A percentile compares a stretch with the other conserved stretches of the same genome.
Conservation (phyloP, 2,329 filamentous ascomycete genomes). For the Aspergillus udagawae region DNA sequence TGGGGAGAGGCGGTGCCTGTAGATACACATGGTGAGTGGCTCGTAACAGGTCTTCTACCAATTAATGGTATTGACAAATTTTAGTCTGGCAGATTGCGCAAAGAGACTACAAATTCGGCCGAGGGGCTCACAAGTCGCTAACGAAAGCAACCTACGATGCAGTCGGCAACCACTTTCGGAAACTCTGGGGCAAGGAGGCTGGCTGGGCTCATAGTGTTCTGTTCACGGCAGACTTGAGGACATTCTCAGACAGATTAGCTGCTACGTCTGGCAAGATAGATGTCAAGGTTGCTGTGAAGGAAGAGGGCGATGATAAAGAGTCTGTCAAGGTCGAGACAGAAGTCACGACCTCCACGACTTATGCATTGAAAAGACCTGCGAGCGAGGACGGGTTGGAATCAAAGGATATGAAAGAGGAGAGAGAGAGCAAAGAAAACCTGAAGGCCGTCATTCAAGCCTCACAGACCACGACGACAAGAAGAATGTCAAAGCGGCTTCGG, state of each 20-base stretch:
- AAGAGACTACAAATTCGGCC: conserved; percentile 89
- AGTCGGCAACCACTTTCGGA: conserved; percentile 83
- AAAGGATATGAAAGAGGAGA: conserved; percentile 17
- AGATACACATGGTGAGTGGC: conserved; percentile 70
- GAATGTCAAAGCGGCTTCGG: conserved; percentile 30
- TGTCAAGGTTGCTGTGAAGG: conserved; percentile 24
- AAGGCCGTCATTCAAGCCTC: conserved; percentile 18
- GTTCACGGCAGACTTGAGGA: conserved; percentile 86
- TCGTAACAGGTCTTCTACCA: not conserved
- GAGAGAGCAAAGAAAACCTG: conserved; percentile 13
- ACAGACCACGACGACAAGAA: conserved; percentile 22
- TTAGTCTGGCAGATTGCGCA: conserved; percentile 95
- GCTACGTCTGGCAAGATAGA: conserved; percentile 35
- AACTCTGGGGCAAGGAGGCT: conserved; percentile 86
- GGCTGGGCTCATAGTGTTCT: conserved; percentile 97
- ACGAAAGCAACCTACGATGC: conserved; percentile 87
- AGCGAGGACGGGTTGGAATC: conserved; percentile 19
- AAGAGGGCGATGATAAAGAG: conserved; percentile 25
- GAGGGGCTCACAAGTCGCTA: conserved; percentile 75
- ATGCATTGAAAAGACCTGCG: conserved; percentile 22
- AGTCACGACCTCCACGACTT: conserved; percentile 19
- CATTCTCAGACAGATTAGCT: conserved; percentile 68
- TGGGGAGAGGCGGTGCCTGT: conserved; percentile 96
- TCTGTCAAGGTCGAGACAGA: conserved; percentile 23
- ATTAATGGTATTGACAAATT: conserved; percentile 2